Evolutionary conservation across 2,329 filamentous ascomycete species (phyloP), one percentile per base, ranked within the genome.

Genomic region (Colletotrichum plurivorum): DNA sequence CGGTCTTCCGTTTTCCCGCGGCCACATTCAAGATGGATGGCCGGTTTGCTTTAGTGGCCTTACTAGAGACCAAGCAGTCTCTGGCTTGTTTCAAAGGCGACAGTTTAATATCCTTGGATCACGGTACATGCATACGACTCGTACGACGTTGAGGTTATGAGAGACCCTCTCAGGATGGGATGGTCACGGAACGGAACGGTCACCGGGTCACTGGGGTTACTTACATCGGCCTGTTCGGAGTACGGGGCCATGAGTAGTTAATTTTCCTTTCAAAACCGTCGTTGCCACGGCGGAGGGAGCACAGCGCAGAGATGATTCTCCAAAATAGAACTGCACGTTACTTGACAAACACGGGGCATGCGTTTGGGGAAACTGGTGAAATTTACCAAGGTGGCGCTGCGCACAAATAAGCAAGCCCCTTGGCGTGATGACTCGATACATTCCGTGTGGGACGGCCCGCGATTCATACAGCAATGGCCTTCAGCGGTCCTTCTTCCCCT

Each of bases 401-500:
- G 9, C 13, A 12, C 46, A 49, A 13, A 49, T 43, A 41, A 18
- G 45, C 51, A 36, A 52, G 39, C 57, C 45, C 5, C 20, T 20
- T 18, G 18, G 12, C n/a, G 10, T 8, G 10, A 12, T 18, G 8
- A 27, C 15, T 39, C 12, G 46, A 43, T 4, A 43, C 12, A 15
- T 43, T n/a, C 3, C 41, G 12, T n/a, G 4, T 43, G 13, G 41
- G 41, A 43, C 16, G 16, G 13, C 13, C 41, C 13, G 13, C 16
- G 41, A 43, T n/a, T 15, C 6, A 15, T 7, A 43, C 41, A 43
- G 5, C 57, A 36, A 5, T 12, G 45, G 9, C 27, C 5, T 22
- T 76, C 74, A 87, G 71, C 82, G 79, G 52, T 84, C 80, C 76
- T 89, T 89, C 79, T 88, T 89, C 60, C 75, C 78, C 62, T 85